A percentile compares a stretch with the other conserved stretches of the same genome.
phyloP scores from a whole-genome alignment of 2,329 filamentous ascomycete genomes.

The Proliferodiscus dingleyae region DNA sequence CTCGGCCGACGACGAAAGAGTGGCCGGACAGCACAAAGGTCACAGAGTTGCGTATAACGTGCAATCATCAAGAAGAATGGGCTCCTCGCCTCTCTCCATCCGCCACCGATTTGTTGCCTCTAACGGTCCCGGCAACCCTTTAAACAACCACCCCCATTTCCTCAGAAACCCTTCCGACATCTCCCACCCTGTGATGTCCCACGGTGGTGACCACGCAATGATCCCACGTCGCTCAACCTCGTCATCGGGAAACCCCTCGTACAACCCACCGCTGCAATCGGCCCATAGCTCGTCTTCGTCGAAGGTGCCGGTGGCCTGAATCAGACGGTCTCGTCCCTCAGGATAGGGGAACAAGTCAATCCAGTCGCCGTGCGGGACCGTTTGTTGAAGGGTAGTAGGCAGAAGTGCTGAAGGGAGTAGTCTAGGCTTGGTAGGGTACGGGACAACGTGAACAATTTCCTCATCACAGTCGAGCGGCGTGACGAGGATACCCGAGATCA shows the following conservation, averaged over 20 bases:
- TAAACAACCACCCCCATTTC: constrained; percentile 35
- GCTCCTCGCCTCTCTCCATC: constrained; percentile 31
- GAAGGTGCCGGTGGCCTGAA: constrained; percentile 33
- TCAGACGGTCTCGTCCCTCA: constrained; percentile 36
- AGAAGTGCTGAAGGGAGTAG: constrained; percentile 32
- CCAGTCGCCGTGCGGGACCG: constrained; percentile 36
- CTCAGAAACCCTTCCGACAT: constrained; percentile 37
- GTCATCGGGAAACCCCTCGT: constrained; percentile 39
- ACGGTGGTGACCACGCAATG: constrained; percentile 40
- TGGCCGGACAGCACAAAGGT: constrained; percentile 12
- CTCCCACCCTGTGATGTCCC: constrained; percentile 38
- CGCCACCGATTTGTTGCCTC: constrained; percentile 37
- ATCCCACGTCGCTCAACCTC: constrained; percentile 38
- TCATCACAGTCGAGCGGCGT: constrained; percentile 32
- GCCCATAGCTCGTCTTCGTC: constrained; percentile 41
- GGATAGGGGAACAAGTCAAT: constrained; percentile 39
- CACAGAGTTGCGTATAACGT: constrained; percentile 15
- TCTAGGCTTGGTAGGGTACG: constrained; percentile 29
- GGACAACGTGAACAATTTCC: constrained; percentile 29
- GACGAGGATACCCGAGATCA: constrained; percentile 32
- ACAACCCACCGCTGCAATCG: constrained; percentile 40
- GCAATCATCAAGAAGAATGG: constrained; percentile 25
- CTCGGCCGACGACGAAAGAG: constrained; percentile 9
- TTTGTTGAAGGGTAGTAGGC: constrained; percentile 38
- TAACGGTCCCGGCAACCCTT: constrained; percentile 24